These are phyloP conservation scores for Graphilbum sp. DNA, from an alignment of 2,329 filamentous ascomycete genomes.

Conservation along the genomic window DNA sequence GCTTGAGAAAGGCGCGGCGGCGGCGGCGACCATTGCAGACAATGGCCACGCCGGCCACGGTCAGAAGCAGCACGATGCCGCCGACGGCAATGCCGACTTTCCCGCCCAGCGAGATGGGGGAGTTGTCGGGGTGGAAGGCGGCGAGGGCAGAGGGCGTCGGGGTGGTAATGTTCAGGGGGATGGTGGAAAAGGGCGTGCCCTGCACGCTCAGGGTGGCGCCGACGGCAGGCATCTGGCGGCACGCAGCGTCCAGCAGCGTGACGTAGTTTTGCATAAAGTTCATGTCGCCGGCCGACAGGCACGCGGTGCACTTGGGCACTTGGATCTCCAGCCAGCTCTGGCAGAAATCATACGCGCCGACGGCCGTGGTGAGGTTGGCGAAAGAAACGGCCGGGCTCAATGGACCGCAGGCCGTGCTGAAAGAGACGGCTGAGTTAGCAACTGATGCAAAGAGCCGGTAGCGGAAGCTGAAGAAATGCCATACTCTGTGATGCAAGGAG, in stretches of 20 bases:
- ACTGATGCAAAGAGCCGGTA: not conserved
- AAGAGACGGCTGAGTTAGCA: too few relatives aligned
- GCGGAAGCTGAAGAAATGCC: not conserved
- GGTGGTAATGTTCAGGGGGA: conserved; percentile 30
- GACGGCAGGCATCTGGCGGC: conserved; percentile 30
- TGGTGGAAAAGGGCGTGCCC: conserved; percentile 34
- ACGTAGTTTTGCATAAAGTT: conserved; percentile 37
- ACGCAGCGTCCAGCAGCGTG: conserved; percentile 37
- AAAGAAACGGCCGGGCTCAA: conserved; percentile 30
- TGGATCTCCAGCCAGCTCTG: conserved; percentile 25
- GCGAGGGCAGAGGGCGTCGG: conserved; percentile 25
- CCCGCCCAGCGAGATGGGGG: conserved; percentile 33
- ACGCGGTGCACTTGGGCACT: conserved; percentile 28
- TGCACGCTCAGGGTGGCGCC: conserved; percentile 32
- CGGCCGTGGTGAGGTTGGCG: conserved; percentile 28
- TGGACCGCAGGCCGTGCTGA: conserved; percentile 35
- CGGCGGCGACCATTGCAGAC: conserved; percentile 40
- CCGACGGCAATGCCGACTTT: conserved; percentile 43
- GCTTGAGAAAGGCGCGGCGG: conserved; percentile 32
- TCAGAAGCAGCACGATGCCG: conserved; percentile 29
- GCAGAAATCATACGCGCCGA: conserved; percentile 37
- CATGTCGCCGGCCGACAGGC: conserved; percentile 20
- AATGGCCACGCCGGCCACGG: conserved; percentile 32
- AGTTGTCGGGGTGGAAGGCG: conserved; percentile 23
- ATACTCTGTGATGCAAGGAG: conserved; percentile 37